Evolutionary conservation across 2,329 filamentous ascomycete genomes (phyloP), one percentile per base, ranked within the genome.

Genomic region (Tolypocladium ovalisporum): DNA sequence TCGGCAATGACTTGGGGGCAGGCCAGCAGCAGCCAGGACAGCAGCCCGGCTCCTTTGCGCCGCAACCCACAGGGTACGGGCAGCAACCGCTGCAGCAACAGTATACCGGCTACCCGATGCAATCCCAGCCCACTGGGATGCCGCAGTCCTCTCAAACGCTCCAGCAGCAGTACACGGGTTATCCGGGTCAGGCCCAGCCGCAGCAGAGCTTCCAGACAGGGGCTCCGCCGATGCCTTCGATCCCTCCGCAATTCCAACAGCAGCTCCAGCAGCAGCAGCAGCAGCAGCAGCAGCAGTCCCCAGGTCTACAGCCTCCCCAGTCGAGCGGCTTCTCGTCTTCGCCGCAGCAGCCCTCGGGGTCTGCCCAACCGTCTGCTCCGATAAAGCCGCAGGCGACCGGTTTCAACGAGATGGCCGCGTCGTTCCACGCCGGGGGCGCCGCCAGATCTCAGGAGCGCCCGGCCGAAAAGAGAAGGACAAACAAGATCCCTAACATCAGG

Each of bases 401-500:
- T 29, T 87, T 87, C 68, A 78, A 74, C 56, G 80, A 85, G 62
- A 87, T 87, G 82, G 81, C 84, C 12, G 83, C 84, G 39, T 86
- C 83, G 9, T 87, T 87, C 70, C 82, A 84, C 62, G 78, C 79
- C 0, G 75, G 75, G 6, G 74, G 76, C 32, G 68, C 71, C 55
- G 63, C 76, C 44, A 75, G 77, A 57, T 67, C 80, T 2, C 72
- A 74, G 62, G 74, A 76, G 32, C 73, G 75, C 61, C 70, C 76
- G 59, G 70, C 76, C 9, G 72, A 76, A 58, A 85, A 83, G 65
- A 71, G 76, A 57, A 85, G 83, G 66, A 71, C 78, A 15, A 86
- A 82, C 64, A 94, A 88, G 75, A 97, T 99, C 57, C 94, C 94
- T 34, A 97, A 89, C 70, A 95, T 97, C 63, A 83, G 94, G 54